phyloP scores from a whole-genome alignment of 768 basidiomycete genomes.

The Agrocybe pediades region DNA sequence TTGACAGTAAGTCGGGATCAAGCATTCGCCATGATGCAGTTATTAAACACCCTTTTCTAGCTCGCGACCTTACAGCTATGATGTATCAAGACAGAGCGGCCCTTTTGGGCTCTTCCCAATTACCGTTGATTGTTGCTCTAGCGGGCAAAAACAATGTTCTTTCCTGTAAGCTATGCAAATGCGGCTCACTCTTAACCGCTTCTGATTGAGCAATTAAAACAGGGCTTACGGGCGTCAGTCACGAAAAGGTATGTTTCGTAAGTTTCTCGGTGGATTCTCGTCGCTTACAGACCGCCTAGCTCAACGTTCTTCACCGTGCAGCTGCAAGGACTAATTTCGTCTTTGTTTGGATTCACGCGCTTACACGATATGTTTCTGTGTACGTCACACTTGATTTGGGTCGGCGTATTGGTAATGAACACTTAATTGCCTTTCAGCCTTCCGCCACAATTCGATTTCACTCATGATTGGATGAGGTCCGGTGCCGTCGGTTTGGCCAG shows the following conservation, averaged over 20 bases:
- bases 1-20: slow-evolving; percentile 40
- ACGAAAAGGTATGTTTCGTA: slow-evolving; percentile 45
- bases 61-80: slow-evolving; percentile 31
- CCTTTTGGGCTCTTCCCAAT: slow-evolving; percentile 45
- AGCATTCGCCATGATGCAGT: slow-evolving; percentile 9
- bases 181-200: background rate
- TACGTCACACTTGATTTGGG: slow-evolving; percentile 10
- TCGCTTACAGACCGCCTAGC: slow-evolving; percentile 20
- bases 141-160: slow-evolving; percentile 62
- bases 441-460: slow-evolving; percentile 34
- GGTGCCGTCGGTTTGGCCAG: slow-evolving; percentile 31
- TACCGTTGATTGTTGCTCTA: slow-evolving; percentile 53
- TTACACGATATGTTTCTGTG: slow-evolving; percentile 30
- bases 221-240: slow-evolving; percentile 55
- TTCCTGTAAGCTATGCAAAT: slow-evolving; percentile 36
- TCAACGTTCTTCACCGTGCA: slow-evolving; percentile 48
- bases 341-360: slow-evolving; percentile 46
- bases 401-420: background rate
- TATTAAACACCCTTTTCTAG: slow-evolving; percentile 23
- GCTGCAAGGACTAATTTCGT: slow-evolving; percentile 42
- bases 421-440: slow-evolving; percentile 25
- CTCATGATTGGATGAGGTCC: slow-evolving; percentile 36
- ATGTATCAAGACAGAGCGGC: slow-evolving; percentile 40
- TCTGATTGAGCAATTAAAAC: background rate
- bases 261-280: background rate